Evolutionary conservation across 768 basidiomycete genomes (phyloP).

Genomic region (Trametes meyenii): DNA sequence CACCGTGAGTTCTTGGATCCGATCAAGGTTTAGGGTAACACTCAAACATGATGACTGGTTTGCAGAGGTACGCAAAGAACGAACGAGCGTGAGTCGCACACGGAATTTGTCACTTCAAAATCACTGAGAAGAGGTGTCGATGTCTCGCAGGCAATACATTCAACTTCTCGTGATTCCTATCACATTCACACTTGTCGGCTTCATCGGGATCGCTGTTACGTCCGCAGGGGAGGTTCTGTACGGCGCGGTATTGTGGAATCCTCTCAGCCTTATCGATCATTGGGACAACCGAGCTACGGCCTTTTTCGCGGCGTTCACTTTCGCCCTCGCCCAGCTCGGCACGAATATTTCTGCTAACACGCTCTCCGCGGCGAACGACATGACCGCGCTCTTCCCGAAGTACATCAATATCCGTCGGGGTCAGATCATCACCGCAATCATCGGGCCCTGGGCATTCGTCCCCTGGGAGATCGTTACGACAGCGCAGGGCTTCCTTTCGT

Average conservation of each 20-base stretch:
- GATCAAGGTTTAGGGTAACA: too few species aligned
- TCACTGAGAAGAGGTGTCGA: too few species aligned
- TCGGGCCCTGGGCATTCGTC: slow-evolving; percentile 85
- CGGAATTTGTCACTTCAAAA: not conserved
- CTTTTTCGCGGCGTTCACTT: slow-evolving; percentile 81
- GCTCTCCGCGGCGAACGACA: slow-evolving; percentile 78
- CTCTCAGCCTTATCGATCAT: slow-evolving; percentile 68
- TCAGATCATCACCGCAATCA: slow-evolving; percentile 68
- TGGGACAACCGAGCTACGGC: slow-evolving; percentile 87
- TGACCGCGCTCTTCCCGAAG: slow-evolving; percentile 72
- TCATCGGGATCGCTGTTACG: slow-evolving; percentile 81
- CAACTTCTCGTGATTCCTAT: slow-evolving; percentile 77
- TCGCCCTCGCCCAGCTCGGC: slow-evolving; percentile 71
- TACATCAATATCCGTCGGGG: slow-evolving; percentile 85
- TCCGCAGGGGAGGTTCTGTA: slow-evolving; percentile 75
- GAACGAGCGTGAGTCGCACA: slow-evolving; percentile 55
- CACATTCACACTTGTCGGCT: slow-evolving; percentile 75
- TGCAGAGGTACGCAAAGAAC: slow-evolving; percentile 71
- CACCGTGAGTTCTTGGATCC: slow-evolving; percentile 40
- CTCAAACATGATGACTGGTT: not conserved
- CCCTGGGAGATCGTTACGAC: slow-evolving; percentile 83
- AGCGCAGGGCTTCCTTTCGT: slow-evolving; percentile 69
- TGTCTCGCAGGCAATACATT: slow-evolving; percentile 58
- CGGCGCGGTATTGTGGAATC: slow-evolving; percentile 71
- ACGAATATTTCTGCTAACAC: slow-evolving; percentile 78